Evolutionary conservation across 192 early-diverging fungal genomes (phyloP).

Genomic region (Haplosporangium gracile): DNA sequence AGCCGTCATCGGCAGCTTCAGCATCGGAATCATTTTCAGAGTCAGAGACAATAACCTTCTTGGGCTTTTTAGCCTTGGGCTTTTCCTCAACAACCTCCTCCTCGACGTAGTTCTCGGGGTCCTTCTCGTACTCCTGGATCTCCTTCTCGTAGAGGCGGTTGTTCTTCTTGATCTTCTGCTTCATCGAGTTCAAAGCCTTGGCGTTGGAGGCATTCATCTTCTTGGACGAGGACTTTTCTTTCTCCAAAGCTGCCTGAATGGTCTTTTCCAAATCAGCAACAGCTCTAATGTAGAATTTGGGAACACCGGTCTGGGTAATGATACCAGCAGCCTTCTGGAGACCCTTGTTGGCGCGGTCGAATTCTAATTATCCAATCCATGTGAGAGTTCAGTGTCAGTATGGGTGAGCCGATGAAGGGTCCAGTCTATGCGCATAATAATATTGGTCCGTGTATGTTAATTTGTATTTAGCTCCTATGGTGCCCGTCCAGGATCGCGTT

Average conservation of each 20-base stretch:
- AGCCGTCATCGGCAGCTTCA: constrained; percentile 70
- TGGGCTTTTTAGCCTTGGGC: constrained; percentile 27
- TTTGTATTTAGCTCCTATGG: neutral
- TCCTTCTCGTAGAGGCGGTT: constrained; percentile 78
- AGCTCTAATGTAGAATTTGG: constrained; percentile 80
- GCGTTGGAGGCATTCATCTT: constrained; percentile 87
- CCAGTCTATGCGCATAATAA: neutral
- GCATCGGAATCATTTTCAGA: constrained; percentile 64
- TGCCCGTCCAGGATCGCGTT: too few species aligned
- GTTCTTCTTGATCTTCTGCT: constrained; percentile 92
- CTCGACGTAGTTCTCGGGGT: constrained; percentile 23
- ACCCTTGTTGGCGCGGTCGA: constrained; percentile 84
- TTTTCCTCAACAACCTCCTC: constrained; percentile 27
- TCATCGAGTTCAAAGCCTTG: constrained; percentile 90
- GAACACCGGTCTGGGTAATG: constrained; percentile 62
- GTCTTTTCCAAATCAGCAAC: constrained; percentile 83
- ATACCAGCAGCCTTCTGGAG: constrained; percentile 72
- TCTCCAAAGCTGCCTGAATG: constrained; percentile 68
- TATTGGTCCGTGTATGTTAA: neutral
- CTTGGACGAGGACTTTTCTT: constrained; percentile 79
- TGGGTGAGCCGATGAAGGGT: neutral
- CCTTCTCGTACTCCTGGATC: constrained; percentile 74
- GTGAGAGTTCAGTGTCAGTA: constrained; percentile 10
- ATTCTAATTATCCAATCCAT: constrained; percentile 67
- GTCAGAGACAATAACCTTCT: constrained; percentile 56